Conservation (phyloP, 2,329 filamentous ascomycete species). For the Trichoderma polysporum region DNA sequence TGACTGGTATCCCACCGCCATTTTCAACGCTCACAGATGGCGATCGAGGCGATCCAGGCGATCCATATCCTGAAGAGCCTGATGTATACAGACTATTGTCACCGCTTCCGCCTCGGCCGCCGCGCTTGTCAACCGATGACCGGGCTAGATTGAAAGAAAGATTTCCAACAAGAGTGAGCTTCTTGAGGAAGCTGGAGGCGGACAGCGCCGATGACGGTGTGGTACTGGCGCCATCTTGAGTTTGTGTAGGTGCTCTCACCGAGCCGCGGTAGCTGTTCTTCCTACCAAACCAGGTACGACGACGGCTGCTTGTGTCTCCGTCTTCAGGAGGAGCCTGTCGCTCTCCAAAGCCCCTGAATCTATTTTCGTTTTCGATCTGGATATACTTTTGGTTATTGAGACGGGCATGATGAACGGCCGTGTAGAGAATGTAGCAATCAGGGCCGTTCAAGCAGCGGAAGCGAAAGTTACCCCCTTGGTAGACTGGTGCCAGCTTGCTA, state of each 20-base stretch:
- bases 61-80: slow-evolving; percentile 50
- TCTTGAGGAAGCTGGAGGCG: slow-evolving; percentile 76
- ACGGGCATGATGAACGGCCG: slow-evolving; percentile 81
- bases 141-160: slow-evolving; percentile 77
- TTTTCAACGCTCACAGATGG: slow-evolving; percentile 57
- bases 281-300: slow-evolving; percentile 60
- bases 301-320: slow-evolving; percentile 46
- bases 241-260: slow-evolving; percentile 61
- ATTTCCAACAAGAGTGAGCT: slow-evolving; percentile 69
- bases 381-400: slow-evolving; percentile 92
- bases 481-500: slow-evolving; percentile 63
- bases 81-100: slow-evolving; percentile 62
- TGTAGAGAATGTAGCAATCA: slow-evolving; percentile 81
- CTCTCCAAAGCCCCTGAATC: slow-evolving; percentile 69
- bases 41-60: slow-evolving; percentile 51
- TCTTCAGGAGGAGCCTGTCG: slow-evolving; percentile 50
- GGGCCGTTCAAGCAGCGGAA: slow-evolving; percentile 76
- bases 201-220: slow-evolving; percentile 60
- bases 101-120: slow-evolving; percentile 47
- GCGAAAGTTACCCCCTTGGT: slow-evolving; percentile 75
- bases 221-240: slow-evolving; percentile 72
- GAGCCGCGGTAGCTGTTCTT: slow-evolving; percentile 66
- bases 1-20: slow-evolving; percentile 54
- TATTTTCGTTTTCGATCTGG: slow-evolving; percentile 63
- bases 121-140: slow-evolving; percentile 66